phyloP scores from a whole-genome alignment of 2,329 filamentous ascomycete species.

The Paraconiothyrium sp. region DNA sequence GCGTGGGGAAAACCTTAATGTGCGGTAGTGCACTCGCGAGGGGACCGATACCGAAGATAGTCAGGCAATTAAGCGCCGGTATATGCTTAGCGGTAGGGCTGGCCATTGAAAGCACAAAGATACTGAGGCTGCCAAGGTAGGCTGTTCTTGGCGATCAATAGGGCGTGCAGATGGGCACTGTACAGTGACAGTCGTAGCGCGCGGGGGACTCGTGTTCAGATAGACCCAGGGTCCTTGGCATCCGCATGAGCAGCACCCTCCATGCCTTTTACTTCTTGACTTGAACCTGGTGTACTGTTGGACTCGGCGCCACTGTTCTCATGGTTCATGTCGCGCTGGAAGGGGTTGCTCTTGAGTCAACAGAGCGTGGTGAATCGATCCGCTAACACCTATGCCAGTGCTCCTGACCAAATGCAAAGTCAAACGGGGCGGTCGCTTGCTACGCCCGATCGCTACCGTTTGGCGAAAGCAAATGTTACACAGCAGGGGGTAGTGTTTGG shows the following conservation, averaged over 20 bases:
- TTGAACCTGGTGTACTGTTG: not conserved
- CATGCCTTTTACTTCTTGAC: not conserved
- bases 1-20: not conserved
- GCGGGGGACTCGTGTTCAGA: not conserved
- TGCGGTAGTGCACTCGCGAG: not conserved
- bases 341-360: not conserved
- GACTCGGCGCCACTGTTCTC: not conserved
- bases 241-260: not conserved
- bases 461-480: slow-evolving; percentile 35
- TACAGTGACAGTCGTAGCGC: slow-evolving; percentile 5
- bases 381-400: slow-evolving; percentile 18
- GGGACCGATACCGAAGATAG: slow-evolving; percentile 1
- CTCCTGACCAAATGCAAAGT: slow-evolving; percentile 19
- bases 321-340: not conserved
- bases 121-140: not conserved
- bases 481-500: slow-evolving; percentile 37
- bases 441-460: slow-evolving; percentile 25
- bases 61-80: not conserved
- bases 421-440: slow-evolving; percentile 25
- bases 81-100: slow-evolving; percentile 5
- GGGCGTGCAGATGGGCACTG: slow-evolving; percentile 1
- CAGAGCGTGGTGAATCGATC: not conserved
- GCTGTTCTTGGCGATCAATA: slow-evolving; percentile 12
- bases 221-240: not conserved
- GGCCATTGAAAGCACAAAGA: not conserved